These are phyloP conservation scores for Teratosphaeriaceae sp. DNA, from an alignment of 2,329 filamentous ascomycete genomes.

Conservation along the genomic window DNA sequence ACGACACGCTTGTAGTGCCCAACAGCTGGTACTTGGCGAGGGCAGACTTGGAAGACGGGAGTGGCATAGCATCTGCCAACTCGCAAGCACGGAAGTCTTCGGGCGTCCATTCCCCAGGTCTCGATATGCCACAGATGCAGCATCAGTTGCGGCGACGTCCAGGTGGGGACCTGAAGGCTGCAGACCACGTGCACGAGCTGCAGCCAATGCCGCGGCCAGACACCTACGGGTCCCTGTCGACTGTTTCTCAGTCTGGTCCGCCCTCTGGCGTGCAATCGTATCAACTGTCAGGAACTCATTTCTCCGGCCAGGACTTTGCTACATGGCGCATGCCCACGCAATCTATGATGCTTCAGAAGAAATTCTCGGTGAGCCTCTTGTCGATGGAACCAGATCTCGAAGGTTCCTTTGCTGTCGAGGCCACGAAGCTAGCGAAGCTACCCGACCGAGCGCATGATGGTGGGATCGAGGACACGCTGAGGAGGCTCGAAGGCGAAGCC, in stretches of 20 bases:
- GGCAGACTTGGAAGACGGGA: neutral
- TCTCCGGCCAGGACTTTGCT: conserved; percentile 11
- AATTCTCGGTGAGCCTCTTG: conserved; percentile 33
- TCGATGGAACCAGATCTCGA: conserved; percentile 48
- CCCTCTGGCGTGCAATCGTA: conserved; percentile 10
- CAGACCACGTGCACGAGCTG: conserved; percentile 41
- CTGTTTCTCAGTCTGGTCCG: conserved; percentile 12
- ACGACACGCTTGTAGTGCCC: conserved; percentile 19
- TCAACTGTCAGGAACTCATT: conserved; percentile 14
- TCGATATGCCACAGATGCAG: conserved; percentile 28
- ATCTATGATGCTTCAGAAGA: conserved; percentile 10
- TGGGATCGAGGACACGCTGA: conserved; percentile 83
- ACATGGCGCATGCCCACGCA: conserved; percentile 8
- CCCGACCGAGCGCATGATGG: conserved; percentile 72
- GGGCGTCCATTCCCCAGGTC: conserved; percentile 33
- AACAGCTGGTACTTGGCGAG: conserved; percentile 14
- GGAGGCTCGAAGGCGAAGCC: conserved; percentile 77
- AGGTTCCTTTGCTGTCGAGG: conserved; percentile 79
- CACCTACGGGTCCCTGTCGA: conserved; percentile 32
- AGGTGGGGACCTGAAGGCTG: conserved; percentile 43
- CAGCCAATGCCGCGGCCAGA: conserved; percentile 34
- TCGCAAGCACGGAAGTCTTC: conserved; percentile 30
- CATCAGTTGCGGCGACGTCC: conserved; percentile 41
- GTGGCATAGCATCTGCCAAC: conserved; percentile 1
- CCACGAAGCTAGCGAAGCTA: conserved; percentile 78